A percentile compares a stretch with the other conserved stretches of the same genome.
phyloP scores from a whole-genome alignment of 1,284 basidiomycete species.

The Microbotryomycetes sp. region DNA sequence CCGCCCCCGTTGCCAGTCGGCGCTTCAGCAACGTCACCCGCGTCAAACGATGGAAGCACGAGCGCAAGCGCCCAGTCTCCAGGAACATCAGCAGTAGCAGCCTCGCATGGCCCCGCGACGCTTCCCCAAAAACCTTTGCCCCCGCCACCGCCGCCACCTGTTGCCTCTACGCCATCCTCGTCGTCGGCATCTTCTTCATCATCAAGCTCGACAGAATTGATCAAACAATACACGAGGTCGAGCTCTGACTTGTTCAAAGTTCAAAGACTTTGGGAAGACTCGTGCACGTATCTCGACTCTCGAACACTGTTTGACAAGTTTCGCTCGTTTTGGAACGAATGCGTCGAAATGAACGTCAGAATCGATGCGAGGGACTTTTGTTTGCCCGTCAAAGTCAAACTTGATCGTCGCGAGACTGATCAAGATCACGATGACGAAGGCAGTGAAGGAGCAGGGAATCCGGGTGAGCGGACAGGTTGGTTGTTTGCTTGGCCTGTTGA shows the following conservation, averaged over 20 bases:
- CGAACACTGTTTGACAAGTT: background rate
- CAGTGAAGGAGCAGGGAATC: background rate
- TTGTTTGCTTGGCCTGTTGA: constrained; percentile 14
- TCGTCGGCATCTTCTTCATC: background rate
- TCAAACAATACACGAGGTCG: constrained; percentile 14
- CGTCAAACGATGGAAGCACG: background rate
- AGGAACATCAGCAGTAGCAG: too few species aligned
- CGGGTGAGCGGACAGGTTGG: background rate
- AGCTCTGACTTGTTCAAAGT: constrained; percentile 19
- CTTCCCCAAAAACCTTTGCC: background rate
- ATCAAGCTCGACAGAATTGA: constrained; percentile 6
- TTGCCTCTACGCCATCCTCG: background rate
- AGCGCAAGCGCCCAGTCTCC: too few species aligned
- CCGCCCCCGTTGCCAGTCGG: background rate
- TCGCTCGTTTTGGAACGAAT: constrained; percentile 2
- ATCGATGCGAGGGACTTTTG: constrained; percentile 4
- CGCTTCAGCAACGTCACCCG: background rate
- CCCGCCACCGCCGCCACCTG: background rate
- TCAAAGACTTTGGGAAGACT: constrained; percentile 21
- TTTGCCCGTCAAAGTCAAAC: background rate
- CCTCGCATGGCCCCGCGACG: too few species aligned
- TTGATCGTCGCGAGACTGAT: background rate
- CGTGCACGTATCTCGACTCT: constrained; percentile 1
- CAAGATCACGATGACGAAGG: background rate
- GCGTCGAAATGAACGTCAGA: background rate